phyloP scores from a whole-genome alignment of 331 rosid genomes.

The Arachis monticola region DNA sequence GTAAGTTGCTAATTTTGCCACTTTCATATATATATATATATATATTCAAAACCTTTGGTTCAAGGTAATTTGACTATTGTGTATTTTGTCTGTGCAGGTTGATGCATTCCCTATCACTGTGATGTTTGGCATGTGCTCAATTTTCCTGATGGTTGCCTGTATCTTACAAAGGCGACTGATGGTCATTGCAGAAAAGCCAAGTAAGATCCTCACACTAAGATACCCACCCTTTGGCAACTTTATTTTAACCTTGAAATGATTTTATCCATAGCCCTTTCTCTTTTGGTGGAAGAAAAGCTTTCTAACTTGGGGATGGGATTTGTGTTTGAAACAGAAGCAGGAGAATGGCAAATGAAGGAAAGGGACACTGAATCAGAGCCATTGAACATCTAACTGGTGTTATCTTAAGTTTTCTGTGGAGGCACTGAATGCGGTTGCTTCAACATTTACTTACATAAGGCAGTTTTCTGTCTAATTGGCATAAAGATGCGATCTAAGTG shows the following conservation, averaged over 20 bases:
- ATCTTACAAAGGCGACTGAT: slow-evolving; percentile 87
- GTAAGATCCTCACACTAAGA: slow-evolving; percentile 49
- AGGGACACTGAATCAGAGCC: slow-evolving; percentile 87
- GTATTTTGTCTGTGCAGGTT: slow-evolving; percentile 65
- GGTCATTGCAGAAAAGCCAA: slow-evolving; percentile 84
- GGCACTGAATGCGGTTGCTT: slow-evolving; percentile 41
- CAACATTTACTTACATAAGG: slow-evolving; percentile 37
- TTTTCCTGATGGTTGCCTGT: slow-evolving; percentile 87
- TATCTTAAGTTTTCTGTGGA: slow-evolving; percentile 39
- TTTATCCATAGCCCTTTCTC: background rate
- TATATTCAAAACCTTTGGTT: slow-evolving; percentile 11
- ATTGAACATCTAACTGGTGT: slow-evolving; percentile 63
- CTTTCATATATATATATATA: background rate
- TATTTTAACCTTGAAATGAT: background rate
- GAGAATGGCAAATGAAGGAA: slow-evolving; percentile 75
- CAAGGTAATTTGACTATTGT: slow-evolving; percentile 34
- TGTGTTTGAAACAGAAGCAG: slow-evolving; percentile 66
- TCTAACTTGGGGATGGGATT: slow-evolving; percentile 36
- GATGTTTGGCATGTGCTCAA: slow-evolving; percentile 98
- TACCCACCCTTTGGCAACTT: background rate
- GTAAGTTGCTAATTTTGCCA: slow-evolving; percentile 53
- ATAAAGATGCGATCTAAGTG: slow-evolving; percentile 34
- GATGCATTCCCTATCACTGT: slow-evolving; percentile 95
- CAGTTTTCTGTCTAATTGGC: slow-evolving; percentile 38
- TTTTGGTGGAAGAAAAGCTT: background rate